These are phyloP conservation scores for Pseudopyrenochaeta lycopersici DNA, from an alignment of 2,329 filamentous ascomycete species.

Conservation along the genomic window DNA sequence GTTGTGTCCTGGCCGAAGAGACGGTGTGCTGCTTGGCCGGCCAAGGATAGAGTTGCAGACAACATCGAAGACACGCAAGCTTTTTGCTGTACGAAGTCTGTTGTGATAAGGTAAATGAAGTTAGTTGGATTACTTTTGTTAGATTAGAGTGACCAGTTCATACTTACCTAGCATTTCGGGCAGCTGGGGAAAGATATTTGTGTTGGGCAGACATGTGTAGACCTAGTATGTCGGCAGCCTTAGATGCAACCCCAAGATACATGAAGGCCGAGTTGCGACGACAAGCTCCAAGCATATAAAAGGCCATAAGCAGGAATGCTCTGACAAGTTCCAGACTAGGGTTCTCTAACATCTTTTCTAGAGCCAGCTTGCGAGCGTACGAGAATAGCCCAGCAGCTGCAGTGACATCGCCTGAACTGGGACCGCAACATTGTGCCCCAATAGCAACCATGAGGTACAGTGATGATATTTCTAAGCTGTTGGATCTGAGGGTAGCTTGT, in stretches of 20 bases:
- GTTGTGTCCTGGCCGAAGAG: conserved; percentile 17
- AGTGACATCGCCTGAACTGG: conserved; percentile 23
- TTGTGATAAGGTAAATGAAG: neutral
- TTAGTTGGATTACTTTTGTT: neutral
- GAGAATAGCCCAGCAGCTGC: conserved; percentile 57
- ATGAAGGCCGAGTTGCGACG: conserved; percentile 69
- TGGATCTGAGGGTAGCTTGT: conserved; percentile 13
- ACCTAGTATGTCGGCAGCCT: conserved; percentile 66
- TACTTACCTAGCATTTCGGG: conserved; percentile 21
- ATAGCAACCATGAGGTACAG: conserved; percentile 61
- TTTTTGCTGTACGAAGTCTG: conserved; percentile 58
- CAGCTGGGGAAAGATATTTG: conserved; percentile 12
- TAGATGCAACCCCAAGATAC: conserved; percentile 68
- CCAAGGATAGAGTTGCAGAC: conserved; percentile 61
- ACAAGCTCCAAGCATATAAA: conserved; percentile 68
- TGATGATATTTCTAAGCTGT: conserved; percentile 32
- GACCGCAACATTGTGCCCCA: conserved; percentile 58
- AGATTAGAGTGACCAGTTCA: neutral
- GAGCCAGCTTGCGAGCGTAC: conserved; percentile 58
- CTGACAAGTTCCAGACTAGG: conserved; percentile 63
- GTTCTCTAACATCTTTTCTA: conserved; percentile 62
- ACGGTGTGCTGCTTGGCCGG: conserved; percentile 48
- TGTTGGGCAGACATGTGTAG: conserved; percentile 57
- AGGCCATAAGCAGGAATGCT: conserved; percentile 65
- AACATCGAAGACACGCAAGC: conserved; percentile 58